These are phyloP conservation scores for Cytauxzoon felis DNA, from an alignment of 169 alveolate genomes.

Conservation along the genomic window DNA sequence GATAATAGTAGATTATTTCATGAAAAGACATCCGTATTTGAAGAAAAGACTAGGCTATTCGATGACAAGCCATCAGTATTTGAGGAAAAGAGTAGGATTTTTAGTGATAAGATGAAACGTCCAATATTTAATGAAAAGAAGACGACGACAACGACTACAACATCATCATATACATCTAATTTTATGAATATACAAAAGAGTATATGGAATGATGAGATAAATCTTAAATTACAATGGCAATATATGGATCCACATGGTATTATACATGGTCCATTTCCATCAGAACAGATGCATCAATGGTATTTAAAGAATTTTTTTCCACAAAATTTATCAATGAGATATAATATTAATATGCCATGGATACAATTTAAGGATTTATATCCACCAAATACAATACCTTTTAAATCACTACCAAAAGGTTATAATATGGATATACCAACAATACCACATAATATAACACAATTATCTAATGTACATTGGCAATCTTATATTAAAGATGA, in stretches of 20 bases:
- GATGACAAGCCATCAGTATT: no score
- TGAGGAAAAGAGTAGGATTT: no score
- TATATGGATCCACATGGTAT: constrained; percentile 74
- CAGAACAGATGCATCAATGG: constrained; percentile 75
- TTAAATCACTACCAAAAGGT: constrained; percentile 51
- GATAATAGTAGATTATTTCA: no score
- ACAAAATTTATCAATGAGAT: constrained; percentile 65
- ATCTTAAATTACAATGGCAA: constrained; percentile 65
- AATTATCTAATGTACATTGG: no score
- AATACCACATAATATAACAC: background rate
- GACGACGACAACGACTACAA: no score
- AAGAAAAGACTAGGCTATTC: no score
- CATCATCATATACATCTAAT: no score
- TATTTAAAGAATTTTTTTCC: constrained; percentile 69
- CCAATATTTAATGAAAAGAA: no score
- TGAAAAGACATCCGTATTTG: no score
- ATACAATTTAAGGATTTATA: constrained; percentile 65
- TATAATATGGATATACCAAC: background rate
- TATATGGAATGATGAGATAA: background rate
- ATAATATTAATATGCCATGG: constrained; percentile 73
- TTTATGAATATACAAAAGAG: background rate
- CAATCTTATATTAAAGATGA: no score
- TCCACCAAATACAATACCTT: constrained; percentile 62
- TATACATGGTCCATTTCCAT: constrained; percentile 75
- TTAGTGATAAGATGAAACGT: no score